These are phyloP conservation scores for Pichia occidentalis DNA, from an alignment of 805 yeast species.

Conservation along the genomic window DNA sequence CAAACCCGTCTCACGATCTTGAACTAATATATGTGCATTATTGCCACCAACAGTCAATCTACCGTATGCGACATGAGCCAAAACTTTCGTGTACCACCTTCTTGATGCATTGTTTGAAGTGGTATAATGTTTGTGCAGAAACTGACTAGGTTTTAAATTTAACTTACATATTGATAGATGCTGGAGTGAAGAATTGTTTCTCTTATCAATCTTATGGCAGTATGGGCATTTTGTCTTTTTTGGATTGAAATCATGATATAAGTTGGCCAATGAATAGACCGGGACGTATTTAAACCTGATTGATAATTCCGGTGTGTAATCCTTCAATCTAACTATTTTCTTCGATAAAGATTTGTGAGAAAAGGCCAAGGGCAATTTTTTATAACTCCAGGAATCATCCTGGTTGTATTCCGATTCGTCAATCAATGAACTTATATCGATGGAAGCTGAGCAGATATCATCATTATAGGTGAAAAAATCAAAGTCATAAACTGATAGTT, in stretches of 20 bases:
- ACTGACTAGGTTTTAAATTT: slow-evolving; percentile 10
- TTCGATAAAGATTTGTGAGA: slow-evolving; percentile 10
- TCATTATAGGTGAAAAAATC: slow-evolving; percentile 82
- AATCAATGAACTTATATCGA: slow-evolving; percentile 42
- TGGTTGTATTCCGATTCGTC: slow-evolving; percentile 10
- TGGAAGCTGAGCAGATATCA: slow-evolving; percentile 59
- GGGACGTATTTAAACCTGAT: slow-evolving; percentile 15
- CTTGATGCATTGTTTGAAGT: slow-evolving; percentile 77
- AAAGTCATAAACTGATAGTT: slow-evolving; percentile 73
- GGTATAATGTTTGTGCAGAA: slow-evolving; percentile 54
- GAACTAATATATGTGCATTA: slow-evolving; percentile 91
- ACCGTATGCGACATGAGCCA: slow-evolving; percentile 84
- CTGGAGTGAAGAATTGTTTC: slow-evolving; percentile 58
- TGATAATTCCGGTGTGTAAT: slow-evolving; percentile 11
- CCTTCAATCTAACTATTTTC: not conserved
- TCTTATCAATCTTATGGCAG: slow-evolving; percentile 57
- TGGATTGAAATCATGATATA: slow-evolving; percentile 11
- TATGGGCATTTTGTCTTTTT: slow-evolving; percentile 69
- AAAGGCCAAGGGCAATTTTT: slow-evolving; percentile 9
- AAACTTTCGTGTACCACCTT: slow-evolving; percentile 79
- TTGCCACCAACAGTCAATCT: slow-evolving; percentile 79
- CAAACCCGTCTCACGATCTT: slow-evolving; percentile 83
- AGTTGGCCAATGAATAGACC: slow-evolving; percentile 1
- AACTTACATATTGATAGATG: slow-evolving; percentile 86
- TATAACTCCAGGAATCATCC: slow-evolving; percentile 12